phyloP scores from a whole-genome alignment of 768 basidiomycete genomes.

The Coprinopsis sp. region DNA sequence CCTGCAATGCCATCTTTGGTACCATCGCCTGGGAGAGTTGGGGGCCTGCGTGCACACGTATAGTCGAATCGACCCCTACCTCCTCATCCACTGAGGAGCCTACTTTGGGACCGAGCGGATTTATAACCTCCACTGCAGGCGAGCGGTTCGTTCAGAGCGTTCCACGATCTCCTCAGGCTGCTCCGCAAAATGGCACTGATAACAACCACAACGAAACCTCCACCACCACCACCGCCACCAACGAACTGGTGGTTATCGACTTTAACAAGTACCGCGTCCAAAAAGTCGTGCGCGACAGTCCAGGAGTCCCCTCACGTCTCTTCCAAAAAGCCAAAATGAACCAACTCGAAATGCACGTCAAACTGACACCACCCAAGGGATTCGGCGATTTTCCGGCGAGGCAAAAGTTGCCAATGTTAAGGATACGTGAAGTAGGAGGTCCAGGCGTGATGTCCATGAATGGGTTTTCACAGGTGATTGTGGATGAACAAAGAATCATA shows the following conservation, averaged over 20 bases:
- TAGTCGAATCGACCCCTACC: neutral
- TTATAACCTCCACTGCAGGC: constrained; percentile 13
- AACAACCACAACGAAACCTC: too few species aligned
- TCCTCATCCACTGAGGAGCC: constrained; percentile 4
- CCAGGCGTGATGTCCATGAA: neutral
- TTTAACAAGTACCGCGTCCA: constrained; percentile 19
- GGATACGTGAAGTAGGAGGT: neutral
- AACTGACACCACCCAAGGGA: neutral
- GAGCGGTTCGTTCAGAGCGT: constrained; percentile 10
- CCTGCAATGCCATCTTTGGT: too few species aligned
- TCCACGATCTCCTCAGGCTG: too few species aligned
- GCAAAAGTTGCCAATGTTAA: neutral
- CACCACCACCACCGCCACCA: too few species aligned
- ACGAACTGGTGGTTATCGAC: constrained; percentile 14
- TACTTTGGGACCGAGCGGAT: constrained; percentile 11
- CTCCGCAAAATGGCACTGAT: too few species aligned
- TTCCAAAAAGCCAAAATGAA: neutral
- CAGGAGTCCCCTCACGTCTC: neutral
- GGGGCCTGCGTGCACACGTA: neutral
- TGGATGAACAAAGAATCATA: constrained; percentile 39
- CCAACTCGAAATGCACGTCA: neutral
- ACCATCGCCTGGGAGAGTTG: too few species aligned
- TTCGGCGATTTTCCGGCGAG: neutral
- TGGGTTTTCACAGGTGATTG: constrained; percentile 19
- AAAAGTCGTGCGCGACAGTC: neutral